Percentiles rank a stretch among this genome's conserved stretches.
phyloP scores from a whole-genome alignment of 768 basidiomycete species.

The Suillus weaverae region DNA sequence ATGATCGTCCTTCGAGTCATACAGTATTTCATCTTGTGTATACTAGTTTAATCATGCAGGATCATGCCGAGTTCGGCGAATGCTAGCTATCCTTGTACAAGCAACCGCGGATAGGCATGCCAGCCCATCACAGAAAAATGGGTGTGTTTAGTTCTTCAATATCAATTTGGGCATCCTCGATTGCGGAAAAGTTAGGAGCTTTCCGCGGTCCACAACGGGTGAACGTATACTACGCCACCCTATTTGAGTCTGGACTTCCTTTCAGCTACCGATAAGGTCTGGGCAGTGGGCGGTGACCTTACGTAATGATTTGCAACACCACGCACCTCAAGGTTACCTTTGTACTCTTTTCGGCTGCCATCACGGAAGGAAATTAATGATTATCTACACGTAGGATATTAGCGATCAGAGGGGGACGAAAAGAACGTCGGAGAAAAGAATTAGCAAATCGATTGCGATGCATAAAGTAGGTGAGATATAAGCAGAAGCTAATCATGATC shows the following conservation, averaged over 20 bases:
- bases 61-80: too few relatives aligned
- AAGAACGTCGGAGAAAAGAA: conserved; percentile 12
- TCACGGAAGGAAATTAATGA: neutral
- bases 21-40: conserved; percentile 3
- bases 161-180: neutral
- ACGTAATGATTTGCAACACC: neutral
- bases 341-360: neutral
- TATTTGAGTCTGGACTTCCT: neutral
- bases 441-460: conserved; percentile 25
- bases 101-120: neutral
- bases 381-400: conserved; percentile 22
- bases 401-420: conserved; percentile 7
- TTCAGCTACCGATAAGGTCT: neutral
- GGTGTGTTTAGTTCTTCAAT: neutral
- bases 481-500: conserved; percentile 25
- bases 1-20: conserved; percentile 7
- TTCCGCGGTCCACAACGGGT: neutral
- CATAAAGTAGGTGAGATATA: conserved; percentile 13
- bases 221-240: neutral
- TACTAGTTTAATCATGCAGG: neutral
- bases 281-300: neutral
- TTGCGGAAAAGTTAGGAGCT: neutral
- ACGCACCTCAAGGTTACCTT: neutral
- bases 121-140: neutral
- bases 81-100: neutral